Percentiles rank a stretch among this genome's conserved stretches.
Conservation (phyloP, 164 flowering plant species). For the Tinospora cordifolia region DNA sequence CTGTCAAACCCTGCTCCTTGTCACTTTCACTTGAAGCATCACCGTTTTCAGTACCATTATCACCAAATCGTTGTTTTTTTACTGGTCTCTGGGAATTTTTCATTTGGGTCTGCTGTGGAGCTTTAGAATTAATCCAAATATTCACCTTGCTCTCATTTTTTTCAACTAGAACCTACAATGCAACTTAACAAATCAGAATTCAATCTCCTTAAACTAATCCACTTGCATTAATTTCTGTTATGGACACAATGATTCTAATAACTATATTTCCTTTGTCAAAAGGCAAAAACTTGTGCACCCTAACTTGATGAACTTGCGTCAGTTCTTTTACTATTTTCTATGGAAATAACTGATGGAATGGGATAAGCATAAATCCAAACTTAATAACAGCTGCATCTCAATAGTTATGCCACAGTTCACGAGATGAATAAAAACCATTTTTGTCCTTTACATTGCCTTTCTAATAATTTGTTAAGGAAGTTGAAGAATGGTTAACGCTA, state of each 20-base stretch:
- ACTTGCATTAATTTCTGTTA: background rate
- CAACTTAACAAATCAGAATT: background rate
- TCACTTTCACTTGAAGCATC: constrained; percentile 93
- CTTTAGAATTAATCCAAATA: constrained; percentile 18
- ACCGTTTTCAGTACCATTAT: constrained; percentile 43
- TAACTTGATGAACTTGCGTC: background rate
- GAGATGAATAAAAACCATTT: background rate
- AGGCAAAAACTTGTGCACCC: background rate
- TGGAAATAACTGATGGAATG: background rate
- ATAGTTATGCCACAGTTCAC: background rate
- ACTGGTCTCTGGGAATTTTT: constrained; percentile 42
- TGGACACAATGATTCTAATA: background rate
- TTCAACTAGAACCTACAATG: constrained; percentile 46
- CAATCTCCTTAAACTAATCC: background rate
- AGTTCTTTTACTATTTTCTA: background rate
- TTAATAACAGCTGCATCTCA: background rate
- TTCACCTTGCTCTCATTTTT: constrained; percentile 41
- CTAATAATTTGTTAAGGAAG: background rate
- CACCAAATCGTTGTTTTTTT: constrained; percentile 66
- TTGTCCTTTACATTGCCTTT: background rate
- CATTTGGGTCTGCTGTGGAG: constrained; percentile 35
- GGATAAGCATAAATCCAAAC: background rate
- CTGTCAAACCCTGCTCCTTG: constrained; percentile 64
- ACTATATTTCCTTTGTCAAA: background rate
- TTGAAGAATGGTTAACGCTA: background rate